Percentiles rank a stretch among this genome's conserved stretches.
Conservation (phyloP, 2,329 filamentous ascomycete species). For the Trichocomaceae sp. region DNA sequence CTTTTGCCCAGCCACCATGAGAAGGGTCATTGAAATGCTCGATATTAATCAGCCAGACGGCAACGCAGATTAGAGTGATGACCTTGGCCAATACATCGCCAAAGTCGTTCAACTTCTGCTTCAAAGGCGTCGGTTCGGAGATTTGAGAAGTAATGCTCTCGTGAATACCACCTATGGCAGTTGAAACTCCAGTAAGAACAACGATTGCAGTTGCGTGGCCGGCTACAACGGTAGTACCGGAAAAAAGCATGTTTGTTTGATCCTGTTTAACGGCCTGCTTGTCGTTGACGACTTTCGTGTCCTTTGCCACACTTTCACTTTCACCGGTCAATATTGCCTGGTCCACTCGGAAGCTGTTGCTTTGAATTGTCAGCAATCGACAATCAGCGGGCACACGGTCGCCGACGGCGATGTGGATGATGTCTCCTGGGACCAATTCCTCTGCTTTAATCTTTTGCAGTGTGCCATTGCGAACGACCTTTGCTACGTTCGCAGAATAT, state of each 20-base stretch:
- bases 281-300: slow-evolving; percentile 63
- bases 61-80: slow-evolving; percentile 90
- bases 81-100: slow-evolving; percentile 95
- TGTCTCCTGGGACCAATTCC: slow-evolving; percentile 88
- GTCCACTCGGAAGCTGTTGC: slow-evolving; percentile 95
- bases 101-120: slow-evolving; percentile 98
- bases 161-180: slow-evolving; percentile 96
- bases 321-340: slow-evolving; percentile 96
- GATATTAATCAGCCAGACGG: slow-evolving; percentile 98
- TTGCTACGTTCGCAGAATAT: slow-evolving; percentile 97
- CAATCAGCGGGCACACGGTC: slow-evolving; percentile 94
- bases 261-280: slow-evolving; percentile 90
- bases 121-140: slow-evolving; percentile 90
- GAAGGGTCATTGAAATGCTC: slow-evolving; percentile 92
- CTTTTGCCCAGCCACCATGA: slow-evolving; percentile 90
- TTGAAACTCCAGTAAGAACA: slow-evolving; percentile 79
- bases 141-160: slow-evolving; percentile 98
- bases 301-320: slow-evolving; percentile 93
- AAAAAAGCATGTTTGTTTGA: slow-evolving; percentile 96
- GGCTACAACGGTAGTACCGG: slow-evolving; percentile 92
- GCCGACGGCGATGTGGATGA: slow-evolving; percentile 80
- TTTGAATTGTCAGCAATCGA: slow-evolving; percentile 79
- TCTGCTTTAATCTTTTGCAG: slow-evolving; percentile 86
- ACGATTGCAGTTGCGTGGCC: slow-evolving; percentile 89
- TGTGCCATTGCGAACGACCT: slow-evolving; percentile 78